These are phyloP conservation scores for Tarenaya hassleriana DNA, from an alignment of 345 rosid genomes.

Conservation along the genomic window DNA sequence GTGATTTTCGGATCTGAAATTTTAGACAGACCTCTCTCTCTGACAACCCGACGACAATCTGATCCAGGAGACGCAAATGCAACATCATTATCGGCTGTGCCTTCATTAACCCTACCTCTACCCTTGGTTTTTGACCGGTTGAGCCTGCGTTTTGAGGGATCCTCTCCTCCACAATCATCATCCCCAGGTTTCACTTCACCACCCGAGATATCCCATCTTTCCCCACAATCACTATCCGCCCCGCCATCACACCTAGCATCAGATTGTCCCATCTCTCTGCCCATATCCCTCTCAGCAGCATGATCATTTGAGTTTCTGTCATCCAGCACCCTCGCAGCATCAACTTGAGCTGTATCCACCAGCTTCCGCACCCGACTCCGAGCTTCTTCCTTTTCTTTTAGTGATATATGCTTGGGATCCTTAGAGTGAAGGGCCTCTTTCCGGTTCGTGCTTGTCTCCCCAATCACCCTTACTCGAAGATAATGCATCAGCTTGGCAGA, in stretches of 20 bases:
- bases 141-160: conserved; percentile 52
- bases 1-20: conserved; percentile 44
- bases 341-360: conserved; percentile 44
- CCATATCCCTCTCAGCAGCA: conserved; percentile 32
- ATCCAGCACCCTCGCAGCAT: conserved; percentile 34
- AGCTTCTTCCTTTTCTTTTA: conserved; percentile 73
- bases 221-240: conserved; percentile 44
- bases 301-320: conserved; percentile 38
- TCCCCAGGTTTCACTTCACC: conserved; percentile 51
- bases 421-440: conserved; percentile 49
- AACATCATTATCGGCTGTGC: conserved; percentile 49
- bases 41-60: conserved; percentile 47
- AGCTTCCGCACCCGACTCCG: conserved; percentile 63
- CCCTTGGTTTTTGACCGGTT: conserved; percentile 56
- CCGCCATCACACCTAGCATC: conserved; percentile 44
- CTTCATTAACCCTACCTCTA: conserved; percentile 65
- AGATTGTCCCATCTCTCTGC: conserved; percentile 36
- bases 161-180: conserved; percentile 76
- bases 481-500: conserved; percentile 88
- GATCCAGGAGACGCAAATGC: conserved; percentile 57
- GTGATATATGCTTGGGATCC: conserved; percentile 46
- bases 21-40: conserved; percentile 48
- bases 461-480: conserved; percentile 84
- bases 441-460: conserved; percentile 58
- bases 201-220: conserved; percentile 38